A percentile compares a stretch with the other conserved stretches of the same genome.
phyloP scores from a whole-genome alignment of 164 flowering plant genomes.

The Buxus sempervirens region DNA sequence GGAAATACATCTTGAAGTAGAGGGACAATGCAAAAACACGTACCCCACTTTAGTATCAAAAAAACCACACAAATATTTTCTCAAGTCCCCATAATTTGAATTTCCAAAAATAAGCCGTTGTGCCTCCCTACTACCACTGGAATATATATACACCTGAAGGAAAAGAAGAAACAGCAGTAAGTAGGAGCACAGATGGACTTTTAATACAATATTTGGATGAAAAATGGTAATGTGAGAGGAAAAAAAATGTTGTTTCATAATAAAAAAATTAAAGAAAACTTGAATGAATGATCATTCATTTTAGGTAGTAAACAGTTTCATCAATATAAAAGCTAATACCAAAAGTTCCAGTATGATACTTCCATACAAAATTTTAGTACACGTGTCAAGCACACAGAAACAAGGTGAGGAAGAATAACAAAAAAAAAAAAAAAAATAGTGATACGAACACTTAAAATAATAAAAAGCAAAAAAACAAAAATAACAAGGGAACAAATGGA shows the following conservation, averaged over 20 bases:
- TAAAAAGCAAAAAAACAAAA: neutral
- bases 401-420: neutral
- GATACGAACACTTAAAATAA: no score
- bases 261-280: no score
- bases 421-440: no score
- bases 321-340: no score
- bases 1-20: slow-evolving; percentile 2
- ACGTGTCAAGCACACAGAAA: neutral
- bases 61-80: slow-evolving; percentile 79
- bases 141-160: slow-evolving; percentile 86
- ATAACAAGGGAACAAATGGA: neutral
- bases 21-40: slow-evolving; percentile 5
- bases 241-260: no score
- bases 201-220: neutral
- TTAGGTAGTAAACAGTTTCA: no score
- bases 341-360: no score
- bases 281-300: no score
- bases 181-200: neutral
- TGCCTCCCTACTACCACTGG: slow-evolving; percentile 98
- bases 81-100: slow-evolving; percentile 76
- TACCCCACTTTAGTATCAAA: slow-evolving; percentile 91
- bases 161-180: slow-evolving; percentile 1
- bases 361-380: neutral
- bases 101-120: slow-evolving; percentile 92
- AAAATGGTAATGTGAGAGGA: no score